Evolutionary conservation across 163 green algal species (phyloP).

Genomic region (Coccomyxa subellipsoidea): DNA sequence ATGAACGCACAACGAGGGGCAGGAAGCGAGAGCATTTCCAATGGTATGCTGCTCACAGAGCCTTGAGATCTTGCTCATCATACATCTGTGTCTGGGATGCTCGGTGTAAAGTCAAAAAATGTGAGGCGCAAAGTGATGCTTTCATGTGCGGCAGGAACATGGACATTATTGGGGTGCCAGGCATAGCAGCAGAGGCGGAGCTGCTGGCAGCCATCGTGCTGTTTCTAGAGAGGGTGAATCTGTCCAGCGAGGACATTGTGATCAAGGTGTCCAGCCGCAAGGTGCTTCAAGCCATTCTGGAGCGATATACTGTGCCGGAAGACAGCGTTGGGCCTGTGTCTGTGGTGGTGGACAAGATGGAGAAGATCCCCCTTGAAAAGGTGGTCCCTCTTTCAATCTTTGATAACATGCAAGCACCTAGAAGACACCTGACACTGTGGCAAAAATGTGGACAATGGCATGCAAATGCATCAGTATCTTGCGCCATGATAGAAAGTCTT

Average conservation of each 20-base stretch:
- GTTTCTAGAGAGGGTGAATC: slow-evolving; percentile 83
- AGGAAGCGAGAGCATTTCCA: slow-evolving; percentile 94
- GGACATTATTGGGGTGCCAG: slow-evolving; percentile 85
- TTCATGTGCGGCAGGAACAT: slow-evolving; percentile 77
- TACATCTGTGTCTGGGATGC: too few relatives aligned
- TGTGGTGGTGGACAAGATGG: slow-evolving; percentile 94
- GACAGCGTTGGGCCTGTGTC: slow-evolving; percentile 71
- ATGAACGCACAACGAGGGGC: slow-evolving; percentile 78
- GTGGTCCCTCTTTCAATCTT: slow-evolving; percentile 14
- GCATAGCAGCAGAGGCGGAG: slow-evolving; percentile 89
- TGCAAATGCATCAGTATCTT: too few relatives aligned
- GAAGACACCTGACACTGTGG: neutral
- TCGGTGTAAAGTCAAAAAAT: too few relatives aligned
- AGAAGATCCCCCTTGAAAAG: slow-evolving; percentile 86
- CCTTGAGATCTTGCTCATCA: neutral
- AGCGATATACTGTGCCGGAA: slow-evolving; percentile 47
- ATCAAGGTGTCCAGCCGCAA: slow-evolving; percentile 66
- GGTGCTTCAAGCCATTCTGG: slow-evolving; percentile 71
- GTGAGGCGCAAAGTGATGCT: too few relatives aligned
- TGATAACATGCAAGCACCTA: neutral
- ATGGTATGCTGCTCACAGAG: slow-evolving; percentile 25
- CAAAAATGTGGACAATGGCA: too few relatives aligned
- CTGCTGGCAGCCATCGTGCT: slow-evolving; percentile 84
- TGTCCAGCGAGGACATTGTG: slow-evolving; percentile 75
- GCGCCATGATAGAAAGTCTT: too few relatives aligned